Conservation (phyloP, 495 filamentous ascomycete species). For the Tuber umbilicatum region DNA sequence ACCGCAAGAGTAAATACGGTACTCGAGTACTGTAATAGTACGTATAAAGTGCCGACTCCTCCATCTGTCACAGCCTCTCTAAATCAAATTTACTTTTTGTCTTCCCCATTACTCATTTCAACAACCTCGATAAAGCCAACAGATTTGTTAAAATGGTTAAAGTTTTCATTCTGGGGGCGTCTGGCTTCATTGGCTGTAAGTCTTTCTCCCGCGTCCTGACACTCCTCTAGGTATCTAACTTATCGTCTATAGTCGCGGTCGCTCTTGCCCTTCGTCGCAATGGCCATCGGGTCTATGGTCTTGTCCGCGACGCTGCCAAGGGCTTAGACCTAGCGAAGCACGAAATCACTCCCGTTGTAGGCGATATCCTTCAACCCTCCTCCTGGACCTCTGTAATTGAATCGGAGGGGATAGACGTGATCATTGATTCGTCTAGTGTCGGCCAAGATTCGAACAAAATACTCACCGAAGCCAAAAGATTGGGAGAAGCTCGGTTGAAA, state of each 20-base stretch:
- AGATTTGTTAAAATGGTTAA: conserved; percentile 7
- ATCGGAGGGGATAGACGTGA: neutral
- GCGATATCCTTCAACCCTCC: conserved; percentile 28
- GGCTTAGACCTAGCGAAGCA: conserved; percentile 42
- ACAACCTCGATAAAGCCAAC: neutral
- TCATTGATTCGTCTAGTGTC: neutral
- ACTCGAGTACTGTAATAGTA: too few species aligned
- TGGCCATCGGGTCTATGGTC: conserved; percentile 11
- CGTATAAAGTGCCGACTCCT: too few species aligned
- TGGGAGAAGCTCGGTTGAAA: neutral
- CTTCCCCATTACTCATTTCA: neutral
- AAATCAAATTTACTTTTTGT: neutral
- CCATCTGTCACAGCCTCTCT: neutral
- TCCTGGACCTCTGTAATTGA: conserved; percentile 5
- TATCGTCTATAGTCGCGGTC: neutral
- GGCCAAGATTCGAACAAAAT: neutral
- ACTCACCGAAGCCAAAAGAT: neutral
- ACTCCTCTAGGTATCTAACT: neutral
- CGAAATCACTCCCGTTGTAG: conserved; percentile 52
- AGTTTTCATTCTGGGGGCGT: conserved; percentile 9
- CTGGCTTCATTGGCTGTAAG: conserved; percentile 10
- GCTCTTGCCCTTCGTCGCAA: conserved; percentile 12
- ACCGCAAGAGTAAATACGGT: too few species aligned
- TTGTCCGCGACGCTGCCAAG: conserved; percentile 1
- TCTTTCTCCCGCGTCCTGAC: neutral